A percentile compares a stretch with the other conserved stretches of the same genome.
Evolutionary conservation across 2,329 filamentous ascomycete species (phyloP).

Genomic region (Paracoccidioides brasiliensis): DNA sequence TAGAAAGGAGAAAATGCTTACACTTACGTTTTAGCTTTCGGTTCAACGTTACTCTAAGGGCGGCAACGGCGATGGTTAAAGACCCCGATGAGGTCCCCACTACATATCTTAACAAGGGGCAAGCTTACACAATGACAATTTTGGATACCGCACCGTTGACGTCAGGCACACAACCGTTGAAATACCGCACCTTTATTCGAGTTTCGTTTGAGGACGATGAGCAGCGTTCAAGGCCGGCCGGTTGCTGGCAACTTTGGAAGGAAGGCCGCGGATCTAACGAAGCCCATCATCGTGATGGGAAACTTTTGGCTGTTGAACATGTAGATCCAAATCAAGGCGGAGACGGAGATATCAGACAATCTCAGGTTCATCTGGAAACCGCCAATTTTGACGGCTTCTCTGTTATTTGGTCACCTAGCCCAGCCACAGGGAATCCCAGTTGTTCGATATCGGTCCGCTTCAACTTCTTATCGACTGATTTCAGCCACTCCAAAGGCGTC

Average conservation of each 20-base stretch:
- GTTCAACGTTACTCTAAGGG: constrained; percentile 79
- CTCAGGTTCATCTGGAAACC: constrained; percentile 59
- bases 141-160: constrained; percentile 59
- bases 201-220: constrained; percentile 95
- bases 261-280: constrained; percentile 92
- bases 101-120: constrained; percentile 97
- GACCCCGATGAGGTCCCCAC: constrained; percentile 69
- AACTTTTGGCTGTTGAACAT: constrained; percentile 83
- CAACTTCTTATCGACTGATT: constrained; percentile 97
- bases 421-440: constrained; percentile 51
- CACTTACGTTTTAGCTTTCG: constrained; percentile 32
- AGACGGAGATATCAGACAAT: constrained; percentile 45
- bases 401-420: constrained; percentile 70
- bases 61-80: constrained; percentile 90
- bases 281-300: constrained; percentile 83
- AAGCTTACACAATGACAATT: constrained; percentile 79
- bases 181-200: constrained; percentile 83
- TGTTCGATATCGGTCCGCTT: constrained; percentile 85
- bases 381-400: constrained; percentile 91
- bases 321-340: constrained; percentile 50
- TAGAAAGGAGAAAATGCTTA: not conserved
- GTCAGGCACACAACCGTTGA: constrained; percentile 46
- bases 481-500: constrained; percentile 96
- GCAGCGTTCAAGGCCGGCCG: constrained; percentile 67
- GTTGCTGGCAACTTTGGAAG: constrained; percentile 90